Conservation (phyloP, 192 early-diverging fungal species). For the Phlyctochytrium bullatum region DNA sequence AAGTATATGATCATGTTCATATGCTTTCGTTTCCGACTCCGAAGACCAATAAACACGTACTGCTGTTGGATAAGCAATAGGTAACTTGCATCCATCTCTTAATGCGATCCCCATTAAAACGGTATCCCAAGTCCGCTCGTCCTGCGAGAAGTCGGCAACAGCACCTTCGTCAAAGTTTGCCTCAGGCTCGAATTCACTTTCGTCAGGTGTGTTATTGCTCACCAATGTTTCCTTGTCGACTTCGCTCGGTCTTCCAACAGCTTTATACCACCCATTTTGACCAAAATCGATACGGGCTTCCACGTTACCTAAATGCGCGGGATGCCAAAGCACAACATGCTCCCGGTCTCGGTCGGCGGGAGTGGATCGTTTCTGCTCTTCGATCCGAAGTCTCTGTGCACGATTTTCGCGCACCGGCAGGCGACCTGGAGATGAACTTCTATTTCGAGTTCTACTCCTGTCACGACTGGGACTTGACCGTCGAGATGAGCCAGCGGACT, state of each 20-base stretch:
- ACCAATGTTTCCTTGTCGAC: conserved; percentile 10
- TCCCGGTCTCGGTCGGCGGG: background rate
- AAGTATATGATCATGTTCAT: conserved; percentile 13
- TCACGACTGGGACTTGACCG: background rate
- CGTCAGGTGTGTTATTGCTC: conserved; percentile 5
- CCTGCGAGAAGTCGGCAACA: background rate
- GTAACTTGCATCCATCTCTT: conserved; percentile 13
- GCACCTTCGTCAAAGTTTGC: background rate
- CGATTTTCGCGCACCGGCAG: conserved; percentile 18
- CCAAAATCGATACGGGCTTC: conserved; percentile 30
- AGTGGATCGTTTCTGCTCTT: conserved; percentile 12
- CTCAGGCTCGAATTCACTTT: conserved; percentile 16
- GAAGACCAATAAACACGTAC: conserved; percentile 17
- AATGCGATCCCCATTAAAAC: conserved; percentile 15
- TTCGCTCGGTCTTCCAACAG: background rate
- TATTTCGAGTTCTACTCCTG: background rate
- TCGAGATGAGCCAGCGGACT: background rate
- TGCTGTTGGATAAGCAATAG: conserved; percentile 10
- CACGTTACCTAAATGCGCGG: conserved; percentile 13
- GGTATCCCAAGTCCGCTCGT: conserved; percentile 7
- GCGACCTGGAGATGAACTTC: background rate
- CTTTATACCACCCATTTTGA: conserved; percentile 9
- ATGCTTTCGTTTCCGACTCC: conserved; percentile 1
- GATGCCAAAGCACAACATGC: conserved; percentile 13
- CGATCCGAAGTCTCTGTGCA: conserved; percentile 17